A percentile compares a stretch with the other conserved stretches of the same genome.
Conservation (phyloP, 805 yeast species). For the Ogataea siamensis region DNA sequence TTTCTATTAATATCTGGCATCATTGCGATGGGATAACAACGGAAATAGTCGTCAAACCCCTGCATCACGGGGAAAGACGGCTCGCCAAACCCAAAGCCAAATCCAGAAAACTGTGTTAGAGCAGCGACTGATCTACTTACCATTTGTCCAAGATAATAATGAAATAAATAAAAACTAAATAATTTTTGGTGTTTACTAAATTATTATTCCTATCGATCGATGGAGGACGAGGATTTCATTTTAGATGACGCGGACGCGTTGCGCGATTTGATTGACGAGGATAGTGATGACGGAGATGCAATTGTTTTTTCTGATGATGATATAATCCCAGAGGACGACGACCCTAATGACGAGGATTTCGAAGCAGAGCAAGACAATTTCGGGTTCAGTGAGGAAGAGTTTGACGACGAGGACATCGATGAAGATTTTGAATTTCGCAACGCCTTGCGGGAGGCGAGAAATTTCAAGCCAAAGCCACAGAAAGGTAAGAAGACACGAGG, state of each 20-base stretch:
- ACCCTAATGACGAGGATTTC: conserved; percentile 24
- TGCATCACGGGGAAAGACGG: conserved; percentile 23
- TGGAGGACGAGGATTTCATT: conserved; percentile 24
- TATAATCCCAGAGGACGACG: conserved; percentile 27
- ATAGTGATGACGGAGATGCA: conserved; percentile 22
- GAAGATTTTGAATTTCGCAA: conserved; percentile 53
- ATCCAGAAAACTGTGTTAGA: conserved; percentile 28
- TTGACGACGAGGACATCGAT: conserved; percentile 36
- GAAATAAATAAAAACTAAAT: neutral
- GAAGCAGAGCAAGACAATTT: conserved; percentile 24
- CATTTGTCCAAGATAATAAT: conserved; percentile 3
- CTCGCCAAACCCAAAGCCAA: conserved; percentile 20
- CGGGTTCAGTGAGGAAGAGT: conserved; percentile 34
- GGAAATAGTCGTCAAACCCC: conserved; percentile 77
- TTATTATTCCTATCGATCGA: neutral
- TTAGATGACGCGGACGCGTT: conserved; percentile 29
- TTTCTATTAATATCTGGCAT: conserved; percentile 75
- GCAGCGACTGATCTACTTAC: conserved; percentile 3
- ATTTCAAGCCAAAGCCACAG: conserved; percentile 50
- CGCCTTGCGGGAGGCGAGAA: conserved; percentile 65
- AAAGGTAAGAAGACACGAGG: conserved; percentile 37
- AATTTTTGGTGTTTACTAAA: neutral
- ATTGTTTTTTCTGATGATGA: conserved; percentile 13
- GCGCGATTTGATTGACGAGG: conserved; percentile 25
- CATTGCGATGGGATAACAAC: conserved; percentile 90